phyloP scores from a whole-genome alignment of 140 eudicot genomes.

The Ambrosia hybrid region DNA sequence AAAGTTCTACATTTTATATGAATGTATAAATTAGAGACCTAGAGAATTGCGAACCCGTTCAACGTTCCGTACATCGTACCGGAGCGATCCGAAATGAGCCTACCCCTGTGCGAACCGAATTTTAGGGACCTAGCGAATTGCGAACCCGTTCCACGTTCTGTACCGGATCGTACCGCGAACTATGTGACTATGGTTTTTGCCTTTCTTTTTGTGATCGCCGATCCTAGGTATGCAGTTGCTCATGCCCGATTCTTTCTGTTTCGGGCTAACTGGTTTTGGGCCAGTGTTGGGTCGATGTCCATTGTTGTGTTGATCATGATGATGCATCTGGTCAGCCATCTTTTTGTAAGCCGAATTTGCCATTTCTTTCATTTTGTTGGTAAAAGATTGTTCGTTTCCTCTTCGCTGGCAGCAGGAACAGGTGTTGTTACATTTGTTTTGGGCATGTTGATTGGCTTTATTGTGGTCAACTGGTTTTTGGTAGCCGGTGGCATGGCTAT shows the following conservation, averaged over 20 bases:
- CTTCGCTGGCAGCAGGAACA: constrained; percentile 33
- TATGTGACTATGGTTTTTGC: no score
- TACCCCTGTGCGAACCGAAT: no score
- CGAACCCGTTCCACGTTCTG: no score
- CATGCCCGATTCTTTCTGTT: constrained; percentile 24
- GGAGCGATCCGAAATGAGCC: no score
- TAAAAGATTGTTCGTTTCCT: constrained; percentile 27
- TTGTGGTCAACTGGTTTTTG: neutral
- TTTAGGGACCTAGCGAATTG: no score
- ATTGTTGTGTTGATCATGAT: constrained; percentile 32
- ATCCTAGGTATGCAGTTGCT: constrained; percentile 34
- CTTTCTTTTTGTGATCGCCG: constrained; percentile 28
- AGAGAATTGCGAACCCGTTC: no score
- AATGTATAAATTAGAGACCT: no score
- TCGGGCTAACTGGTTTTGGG: constrained; percentile 12
- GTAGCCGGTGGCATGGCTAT: neutral
- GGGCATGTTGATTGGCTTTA: neutral
- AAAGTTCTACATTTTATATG: no score
- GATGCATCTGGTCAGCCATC: constrained; percentile 44
- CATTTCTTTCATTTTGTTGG: constrained; percentile 36
- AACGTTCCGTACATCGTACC: no score
- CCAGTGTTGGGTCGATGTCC: constrained; percentile 20
- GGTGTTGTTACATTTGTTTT: neutral
- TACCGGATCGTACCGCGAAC: no score
- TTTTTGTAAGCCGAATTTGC: constrained; percentile 39